phyloP scores from a whole-genome alignment of 2,329 filamentous ascomycete species.

The Cryphonectria nitschkei region DNA sequence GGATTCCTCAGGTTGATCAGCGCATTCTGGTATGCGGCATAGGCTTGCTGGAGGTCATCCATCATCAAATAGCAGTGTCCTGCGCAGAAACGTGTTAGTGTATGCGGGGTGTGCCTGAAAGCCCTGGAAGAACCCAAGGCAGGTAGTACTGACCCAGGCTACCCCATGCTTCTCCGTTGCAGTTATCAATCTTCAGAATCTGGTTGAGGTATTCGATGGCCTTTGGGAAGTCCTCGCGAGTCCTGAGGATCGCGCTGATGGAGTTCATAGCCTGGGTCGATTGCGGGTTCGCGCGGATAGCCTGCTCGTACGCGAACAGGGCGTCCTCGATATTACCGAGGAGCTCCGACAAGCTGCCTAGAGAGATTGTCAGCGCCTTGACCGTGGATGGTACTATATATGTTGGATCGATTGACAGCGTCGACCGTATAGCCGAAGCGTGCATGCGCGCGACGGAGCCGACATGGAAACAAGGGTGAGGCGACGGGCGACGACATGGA shows the following conservation, averaged over 20 bases:
- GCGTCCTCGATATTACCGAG: constrained; percentile 89
- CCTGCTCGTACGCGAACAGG: constrained; percentile 87
- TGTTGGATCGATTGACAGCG: background rate
- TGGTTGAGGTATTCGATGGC: constrained; percentile 91
- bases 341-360: constrained; percentile 84
- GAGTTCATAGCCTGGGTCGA: constrained; percentile 92
- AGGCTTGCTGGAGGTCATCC: constrained; percentile 95
- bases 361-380: constrained; percentile 36
- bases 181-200: constrained; percentile 85
- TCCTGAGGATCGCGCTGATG: constrained; percentile 88
- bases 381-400: constrained; percentile 31
- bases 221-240: constrained; percentile 90
- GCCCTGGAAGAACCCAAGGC: constrained; percentile 34
- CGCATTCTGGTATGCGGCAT: constrained; percentile 94
- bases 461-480: constrained; percentile 21
- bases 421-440: background rate
- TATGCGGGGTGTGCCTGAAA: constrained; percentile 11
- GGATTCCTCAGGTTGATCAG: constrained; percentile 90
- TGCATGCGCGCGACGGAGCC: background rate
- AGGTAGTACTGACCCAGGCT: constrained; percentile 68
- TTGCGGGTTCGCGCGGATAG: constrained; percentile 82
- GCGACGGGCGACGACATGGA: background rate
- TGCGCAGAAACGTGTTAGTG: constrained; percentile 43
- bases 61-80: constrained; percentile 99
- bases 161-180: constrained; percentile 95